Evolutionary conservation across 2,329 filamentous ascomycete genomes (phyloP), one percentile per base, ranked within the genome.

Genomic region (Massarina eburnea): DNA sequence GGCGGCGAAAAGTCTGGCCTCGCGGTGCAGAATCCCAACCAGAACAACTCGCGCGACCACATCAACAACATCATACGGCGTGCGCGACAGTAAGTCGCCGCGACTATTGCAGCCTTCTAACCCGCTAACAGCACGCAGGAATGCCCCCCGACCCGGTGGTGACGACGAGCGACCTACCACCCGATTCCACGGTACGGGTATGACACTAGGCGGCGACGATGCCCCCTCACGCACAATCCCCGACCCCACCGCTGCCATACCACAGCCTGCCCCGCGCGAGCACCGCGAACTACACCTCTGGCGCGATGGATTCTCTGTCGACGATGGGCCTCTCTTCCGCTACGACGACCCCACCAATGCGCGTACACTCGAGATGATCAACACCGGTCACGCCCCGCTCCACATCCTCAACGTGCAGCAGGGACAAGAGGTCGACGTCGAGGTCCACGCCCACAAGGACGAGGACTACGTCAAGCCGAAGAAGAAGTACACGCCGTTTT

Each of bases 1-100:
- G 89, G 89, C 41, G 89, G 89, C 26, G 89, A 92, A 72, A 94
- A 94, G 77, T 92, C 88, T 22, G 83, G 82, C n/a, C 71, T 86
- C 20, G 83, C 83, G 6, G 83, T 86, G 45, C 80, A 85, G 63
- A 83, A 85, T 58, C 83, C 83, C 2, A 78, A 80, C 59, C 76
- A 80, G 36, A 50, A 67, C 71, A 63, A 80, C 73, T 67, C 66
- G 42, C 61, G 70, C 32, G 74, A 77, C 48, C 74, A 76, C 47
- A 77, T 78, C 63, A 70, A 73, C 54, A 76, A 73, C 59, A 78
- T 79, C 53, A 62, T 79, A 52, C 70, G 73, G 47, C 68, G 75
- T 43, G 76, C 76, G 34, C 67, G 72, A 54, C 68, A 73, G 71
- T 74, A 52, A 54, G 68, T 58, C 8, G 21, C 8, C 17, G 22